Evolutionary conservation across 306 rosid genomes (phyloP).

Genomic region (Glycine soja): DNA sequence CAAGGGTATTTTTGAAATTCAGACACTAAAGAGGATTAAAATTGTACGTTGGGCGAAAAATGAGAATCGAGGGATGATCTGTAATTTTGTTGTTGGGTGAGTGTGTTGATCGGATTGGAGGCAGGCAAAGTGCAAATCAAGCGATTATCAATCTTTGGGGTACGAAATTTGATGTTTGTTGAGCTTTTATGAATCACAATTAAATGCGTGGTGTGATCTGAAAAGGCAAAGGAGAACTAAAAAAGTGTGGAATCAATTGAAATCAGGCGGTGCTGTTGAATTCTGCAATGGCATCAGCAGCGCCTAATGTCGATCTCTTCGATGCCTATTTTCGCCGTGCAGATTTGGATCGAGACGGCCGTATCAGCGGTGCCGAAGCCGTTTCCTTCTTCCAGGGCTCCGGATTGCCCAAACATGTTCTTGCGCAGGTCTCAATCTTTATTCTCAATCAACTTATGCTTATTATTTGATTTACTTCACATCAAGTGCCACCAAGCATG

Average conservation of each 20-base stretch:
- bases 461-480: background rate
- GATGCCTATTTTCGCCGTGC: slow-evolving; percentile 95
- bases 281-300: slow-evolving; percentile 70
- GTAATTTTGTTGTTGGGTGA: background rate
- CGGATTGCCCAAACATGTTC: slow-evolving; percentile 83
- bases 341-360: slow-evolving; percentile 98
- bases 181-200: no score
- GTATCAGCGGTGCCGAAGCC: slow-evolving; percentile 93
- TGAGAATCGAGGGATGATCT: slow-evolving; percentile 28
- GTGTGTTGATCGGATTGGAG: slow-evolving; percentile 3
- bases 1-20: slow-evolving; percentile 53
- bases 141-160: background rate
- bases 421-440: slow-evolving; percentile 68
- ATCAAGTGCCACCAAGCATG: no score
- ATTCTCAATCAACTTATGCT: background rate
- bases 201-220: slow-evolving; percentile 48
- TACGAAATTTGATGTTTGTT: background rate
- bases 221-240: slow-evolving; percentile 24
- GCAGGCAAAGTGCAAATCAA: slow-evolving; percentile 34
- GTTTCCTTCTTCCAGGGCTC: slow-evolving; percentile 96
- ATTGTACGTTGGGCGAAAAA: slow-evolving; percentile 28
- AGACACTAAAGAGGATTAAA: slow-evolving; percentile 38
- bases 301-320: slow-evolving; percentile 91
- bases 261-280: slow-evolving; percentile 48
- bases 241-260: slow-evolving; percentile 2